Conservation (phyloP, 176 grass and related monocot species). For the Triticum dicoccoides region DNA sequence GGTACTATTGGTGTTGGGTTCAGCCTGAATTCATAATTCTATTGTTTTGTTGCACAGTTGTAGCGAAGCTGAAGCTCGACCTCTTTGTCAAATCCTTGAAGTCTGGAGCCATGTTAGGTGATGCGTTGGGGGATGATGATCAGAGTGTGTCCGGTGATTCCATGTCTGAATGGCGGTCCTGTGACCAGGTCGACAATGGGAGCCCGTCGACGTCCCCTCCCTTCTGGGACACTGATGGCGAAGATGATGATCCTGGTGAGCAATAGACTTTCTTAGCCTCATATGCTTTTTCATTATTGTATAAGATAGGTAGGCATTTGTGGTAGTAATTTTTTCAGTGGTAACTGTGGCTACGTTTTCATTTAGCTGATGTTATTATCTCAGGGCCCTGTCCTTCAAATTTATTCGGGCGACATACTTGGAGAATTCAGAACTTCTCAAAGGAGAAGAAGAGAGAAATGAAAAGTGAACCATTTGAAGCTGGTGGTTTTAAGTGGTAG, state of each 20-base stretch:
- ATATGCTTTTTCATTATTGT: not conserved
- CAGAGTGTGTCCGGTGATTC: conserved; percentile 38
- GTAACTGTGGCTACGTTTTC: conserved; percentile 21
- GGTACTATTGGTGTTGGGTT: not conserved
- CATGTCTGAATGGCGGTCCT: conserved; percentile 48
- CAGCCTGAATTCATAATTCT: not conserved
- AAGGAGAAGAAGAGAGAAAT: conserved; percentile 92
- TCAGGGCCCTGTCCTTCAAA: conserved; percentile 76
- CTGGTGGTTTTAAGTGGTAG: conserved; percentile 95
- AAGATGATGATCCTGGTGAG: conserved; percentile 62
- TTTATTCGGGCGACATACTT: conserved; percentile 74
- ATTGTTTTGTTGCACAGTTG: conserved; percentile 34
- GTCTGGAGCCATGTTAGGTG: conserved; percentile 39
- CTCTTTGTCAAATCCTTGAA: conserved; percentile 30
- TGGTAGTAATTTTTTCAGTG: conserved; percentile 19
- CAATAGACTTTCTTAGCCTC: not conserved
- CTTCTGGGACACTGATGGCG: conserved; percentile 63
- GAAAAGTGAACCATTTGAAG: conserved; percentile 89
- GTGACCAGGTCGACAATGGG: conserved; percentile 67
- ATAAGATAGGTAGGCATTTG: not conserved
- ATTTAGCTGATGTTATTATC: conserved; percentile 34
- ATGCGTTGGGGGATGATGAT: conserved; percentile 38
- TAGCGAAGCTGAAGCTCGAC: not conserved
- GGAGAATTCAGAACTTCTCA: conserved; percentile 94
- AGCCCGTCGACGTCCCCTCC: conserved; percentile 72